These are phyloP conservation scores for Chamaenerion angustifolium DNA, from an alignment of 345 rosid species.

Conservation along the genomic window DNA sequence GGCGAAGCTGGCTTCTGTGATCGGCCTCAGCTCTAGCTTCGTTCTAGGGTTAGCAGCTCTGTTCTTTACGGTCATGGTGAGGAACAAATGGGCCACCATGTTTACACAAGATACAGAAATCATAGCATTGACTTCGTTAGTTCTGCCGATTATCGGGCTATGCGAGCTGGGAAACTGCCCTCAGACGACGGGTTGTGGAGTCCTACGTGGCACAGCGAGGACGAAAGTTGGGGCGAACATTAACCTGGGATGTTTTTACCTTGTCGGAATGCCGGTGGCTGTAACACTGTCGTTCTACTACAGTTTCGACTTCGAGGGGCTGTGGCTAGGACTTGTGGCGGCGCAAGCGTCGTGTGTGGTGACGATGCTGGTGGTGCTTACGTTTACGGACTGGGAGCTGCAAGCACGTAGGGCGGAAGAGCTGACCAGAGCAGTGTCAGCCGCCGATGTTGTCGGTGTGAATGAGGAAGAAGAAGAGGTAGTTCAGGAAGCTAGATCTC, in stretches of 20 bases:
- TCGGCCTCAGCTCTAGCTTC: constrained; percentile 43
- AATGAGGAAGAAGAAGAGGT: constrained; percentile 6
- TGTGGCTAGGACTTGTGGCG: constrained; percentile 64
- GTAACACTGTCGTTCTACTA: constrained; percentile 31
- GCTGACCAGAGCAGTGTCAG: constrained; percentile 24
- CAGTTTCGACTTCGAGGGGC: constrained; percentile 46
- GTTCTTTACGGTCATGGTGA: constrained; percentile 25
- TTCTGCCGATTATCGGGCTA: constrained; percentile 54
- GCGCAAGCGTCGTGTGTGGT: constrained; percentile 51
- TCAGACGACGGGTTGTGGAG: constrained; percentile 69
- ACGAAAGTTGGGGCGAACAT: constrained; percentile 64
- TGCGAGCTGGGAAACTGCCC: constrained; percentile 82
- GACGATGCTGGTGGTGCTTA: constrained; percentile 49
- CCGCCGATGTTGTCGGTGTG: not conserved
- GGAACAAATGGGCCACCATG: constrained; percentile 54
- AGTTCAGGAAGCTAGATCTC: constrained; percentile 18
- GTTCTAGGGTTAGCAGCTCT: constrained; percentile 41
- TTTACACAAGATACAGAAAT: constrained; percentile 53
- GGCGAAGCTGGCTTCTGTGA: constrained; percentile 40
- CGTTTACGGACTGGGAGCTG: constrained; percentile 40
- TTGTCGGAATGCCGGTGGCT: constrained; percentile 58
- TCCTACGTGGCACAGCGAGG: constrained; percentile 61
- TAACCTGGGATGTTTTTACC: constrained; percentile 55
- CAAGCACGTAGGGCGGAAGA: constrained; percentile 39
- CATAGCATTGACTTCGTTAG: constrained; percentile 32